These are phyloP conservation scores for Penicillium bialowiezense DNA, from an alignment of 495 filamentous ascomycete genomes.

Conservation along the genomic window DNA sequence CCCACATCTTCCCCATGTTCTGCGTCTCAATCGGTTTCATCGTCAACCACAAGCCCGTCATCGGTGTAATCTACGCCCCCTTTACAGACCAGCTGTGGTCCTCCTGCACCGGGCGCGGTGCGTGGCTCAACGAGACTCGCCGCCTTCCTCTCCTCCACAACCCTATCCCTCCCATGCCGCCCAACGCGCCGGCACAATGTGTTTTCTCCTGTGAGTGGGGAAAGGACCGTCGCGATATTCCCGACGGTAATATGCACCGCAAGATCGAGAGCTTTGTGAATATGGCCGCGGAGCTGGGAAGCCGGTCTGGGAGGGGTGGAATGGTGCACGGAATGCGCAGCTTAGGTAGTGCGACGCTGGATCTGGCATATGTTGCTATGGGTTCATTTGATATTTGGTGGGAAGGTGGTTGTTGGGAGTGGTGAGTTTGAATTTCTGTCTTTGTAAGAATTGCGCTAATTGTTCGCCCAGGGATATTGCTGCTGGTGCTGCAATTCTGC, in stretches of 20 bases:
- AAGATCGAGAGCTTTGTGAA: constrained; percentile 70
- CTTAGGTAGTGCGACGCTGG: constrained; percentile 58
- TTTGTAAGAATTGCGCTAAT: constrained; percentile 1
- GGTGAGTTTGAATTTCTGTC: constrained; percentile 31
- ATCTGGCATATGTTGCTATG: constrained; percentile 57
- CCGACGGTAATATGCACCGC: constrained; percentile 59
- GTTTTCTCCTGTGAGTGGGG: constrained; percentile 71
- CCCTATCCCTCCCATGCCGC: constrained; percentile 57
- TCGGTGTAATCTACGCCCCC: constrained; percentile 66
- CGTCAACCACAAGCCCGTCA: constrained; percentile 50
- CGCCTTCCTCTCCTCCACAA: constrained; percentile 55
- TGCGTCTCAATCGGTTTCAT: constrained; percentile 66
- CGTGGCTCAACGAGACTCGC: constrained; percentile 63
- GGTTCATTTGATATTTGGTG: constrained; percentile 57
- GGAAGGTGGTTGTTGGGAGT: constrained; percentile 60
- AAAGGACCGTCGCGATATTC: constrained; percentile 61
- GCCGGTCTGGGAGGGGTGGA: constrained; percentile 58
- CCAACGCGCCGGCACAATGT: constrained; percentile 62
- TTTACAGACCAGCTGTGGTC: constrained; percentile 64
- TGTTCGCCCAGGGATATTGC: constrained; percentile 46
- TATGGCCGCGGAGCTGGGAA: constrained; percentile 62
- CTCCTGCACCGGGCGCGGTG: constrained; percentile 56
- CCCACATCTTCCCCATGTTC: constrained; percentile 71
- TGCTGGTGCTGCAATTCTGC: constrained; percentile 53
- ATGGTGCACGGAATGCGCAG: constrained; percentile 59